These are phyloP conservation scores for Starmerella cellae DNA, from an alignment of 805 yeast species.

Conservation along the genomic window DNA sequence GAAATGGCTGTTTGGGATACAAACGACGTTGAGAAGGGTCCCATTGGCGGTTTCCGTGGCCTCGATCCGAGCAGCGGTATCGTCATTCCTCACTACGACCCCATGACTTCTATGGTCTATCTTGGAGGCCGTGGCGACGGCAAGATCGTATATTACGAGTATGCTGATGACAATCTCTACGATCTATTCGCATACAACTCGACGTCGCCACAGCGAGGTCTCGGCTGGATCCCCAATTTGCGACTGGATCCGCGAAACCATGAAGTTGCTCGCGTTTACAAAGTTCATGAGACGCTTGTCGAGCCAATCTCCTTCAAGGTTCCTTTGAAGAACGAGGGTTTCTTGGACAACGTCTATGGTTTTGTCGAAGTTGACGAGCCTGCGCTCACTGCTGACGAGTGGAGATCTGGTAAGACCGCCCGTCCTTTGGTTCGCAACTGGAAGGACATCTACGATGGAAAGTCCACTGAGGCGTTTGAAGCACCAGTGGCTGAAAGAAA, in stretches of 20 bases:
- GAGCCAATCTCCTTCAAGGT: conserved; percentile 90
- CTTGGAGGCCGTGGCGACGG: conserved; percentile 98
- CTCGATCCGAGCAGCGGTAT: conserved; percentile 90
- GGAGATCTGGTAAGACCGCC: conserved; percentile 64
- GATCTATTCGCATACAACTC: conserved; percentile 84
- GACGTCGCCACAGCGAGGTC: conserved; percentile 89
- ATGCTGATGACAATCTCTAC: conserved; percentile 65
- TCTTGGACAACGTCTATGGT: conserved; percentile 87
- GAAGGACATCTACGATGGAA: conserved; percentile 69
- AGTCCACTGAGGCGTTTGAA: conserved; percentile 33
- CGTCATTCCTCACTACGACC: conserved; percentile 81
- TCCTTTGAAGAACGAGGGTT: conserved; percentile 86
- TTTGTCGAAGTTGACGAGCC: conserved; percentile 73
- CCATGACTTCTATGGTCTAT: conserved; percentile 62
- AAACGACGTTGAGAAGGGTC: conserved; percentile 57
- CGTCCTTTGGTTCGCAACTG: conserved; percentile 66
- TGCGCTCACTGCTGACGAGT: conserved; percentile 67
- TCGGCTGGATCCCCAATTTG: conserved; percentile 78
- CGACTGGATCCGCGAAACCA: conserved; percentile 66
- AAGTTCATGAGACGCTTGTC: conserved; percentile 66
- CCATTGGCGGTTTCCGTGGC: conserved; percentile 76
- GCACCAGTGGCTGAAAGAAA: conserved; percentile 13
- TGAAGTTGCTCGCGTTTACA: conserved; percentile 70
- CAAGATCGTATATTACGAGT: conserved; percentile 87
- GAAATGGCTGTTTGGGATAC: conserved; percentile 93